A percentile compares a stretch with the other conserved stretches of the same genome.
These are phyloP conservation scores for Candolleomyces aberdarensis DNA, from an alignment of 768 basidiomycete species.

Conservation along the genomic window DNA sequence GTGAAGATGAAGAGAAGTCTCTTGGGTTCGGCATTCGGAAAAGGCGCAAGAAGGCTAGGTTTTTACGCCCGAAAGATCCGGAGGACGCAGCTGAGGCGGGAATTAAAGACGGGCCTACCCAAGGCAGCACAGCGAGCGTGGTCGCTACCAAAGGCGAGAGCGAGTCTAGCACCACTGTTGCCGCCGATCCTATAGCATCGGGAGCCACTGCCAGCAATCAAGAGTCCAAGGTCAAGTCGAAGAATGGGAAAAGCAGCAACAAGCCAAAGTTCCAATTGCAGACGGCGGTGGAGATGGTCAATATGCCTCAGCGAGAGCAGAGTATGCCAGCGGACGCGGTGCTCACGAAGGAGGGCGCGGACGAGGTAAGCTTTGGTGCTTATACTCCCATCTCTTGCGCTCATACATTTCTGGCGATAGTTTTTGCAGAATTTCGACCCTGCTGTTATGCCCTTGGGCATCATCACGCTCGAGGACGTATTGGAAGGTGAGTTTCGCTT, in stretches of 20 bases:
- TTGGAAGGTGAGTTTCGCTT: conserved; percentile 60
- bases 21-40: conserved; percentile 3
- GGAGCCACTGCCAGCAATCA: too few relatives aligned
- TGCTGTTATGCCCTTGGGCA: conserved; percentile 80
- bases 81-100: too few relatives aligned
- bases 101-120: too few relatives aligned
- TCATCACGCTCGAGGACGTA: conserved; percentile 92
- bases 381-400: too few relatives aligned
- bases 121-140: too few relatives aligned
- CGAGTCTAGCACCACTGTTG: not conserved
- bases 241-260: conserved; percentile 17
- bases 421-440: conserved; percentile 83
- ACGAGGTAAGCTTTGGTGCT: conserved; percentile 50
- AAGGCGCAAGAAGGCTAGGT: conserved; percentile 14
- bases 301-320: conserved; percentile 62
- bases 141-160: conserved; percentile 2
- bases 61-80: not conserved
- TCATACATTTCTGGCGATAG: conserved; percentile 26
- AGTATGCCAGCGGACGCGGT: conserved; percentile 89
- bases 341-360: conserved; percentile 67
- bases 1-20: conserved; percentile 18
- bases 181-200: too few relatives aligned
- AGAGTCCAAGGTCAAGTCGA: too few relatives aligned
- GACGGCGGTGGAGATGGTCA: conserved; percentile 38
- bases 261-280: conserved; percentile 37